Base-by-base conservation (phyloP, 805 yeast species). In the Wickerhamomyces sydowiorum region DNA sequence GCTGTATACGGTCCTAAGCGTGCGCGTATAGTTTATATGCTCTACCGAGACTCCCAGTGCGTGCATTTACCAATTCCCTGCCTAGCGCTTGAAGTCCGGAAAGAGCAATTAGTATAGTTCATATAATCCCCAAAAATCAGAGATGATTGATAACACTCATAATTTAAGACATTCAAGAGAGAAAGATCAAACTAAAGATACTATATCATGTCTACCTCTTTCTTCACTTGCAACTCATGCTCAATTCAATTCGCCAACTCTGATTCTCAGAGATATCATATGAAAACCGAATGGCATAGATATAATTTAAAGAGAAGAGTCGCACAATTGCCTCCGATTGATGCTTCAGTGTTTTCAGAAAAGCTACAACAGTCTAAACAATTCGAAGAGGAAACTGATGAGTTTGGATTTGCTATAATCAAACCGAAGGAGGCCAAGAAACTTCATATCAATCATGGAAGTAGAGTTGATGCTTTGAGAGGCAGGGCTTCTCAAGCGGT, bases 271-370 rank as follows among this genome's bases (percentile, higher is more conserved):
- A 73, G 98, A 48, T 75, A 74, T 49, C 99, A 93, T 61, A 93
- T 93, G 99, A 88, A 86, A 60, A 82, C 96, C 3, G 99, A 93
- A 43, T 93, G 99, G 99, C 99, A 93, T 60, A 75, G 99, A 48
- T 93, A 93, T 64, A 93, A 93, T 57, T 73, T 93, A 57, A 93
- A 93, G 60, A 79, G 99, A 66, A 76, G 96, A 54, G 96, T 93
- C 25, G 96, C 96, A 1, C 75, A 75, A 24, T 65, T 89, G 44
- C 82, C 90, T 7, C 82, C 95, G 1, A 77, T 89, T 24, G 65
- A 80, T 17, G 77, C 87, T 2, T 84, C 68, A 45, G 60, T 60
- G 27, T 65, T 61, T 54, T 65, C 67, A 35, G 66, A 64, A 50
- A 69, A 65, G 44, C 49, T 61, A 20, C 69, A 64, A 43, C 51